These are phyloP conservation scores for Boletus vermiculosoides DNA, from an alignment of 768 basidiomycete genomes.

Conservation along the genomic window DNA sequence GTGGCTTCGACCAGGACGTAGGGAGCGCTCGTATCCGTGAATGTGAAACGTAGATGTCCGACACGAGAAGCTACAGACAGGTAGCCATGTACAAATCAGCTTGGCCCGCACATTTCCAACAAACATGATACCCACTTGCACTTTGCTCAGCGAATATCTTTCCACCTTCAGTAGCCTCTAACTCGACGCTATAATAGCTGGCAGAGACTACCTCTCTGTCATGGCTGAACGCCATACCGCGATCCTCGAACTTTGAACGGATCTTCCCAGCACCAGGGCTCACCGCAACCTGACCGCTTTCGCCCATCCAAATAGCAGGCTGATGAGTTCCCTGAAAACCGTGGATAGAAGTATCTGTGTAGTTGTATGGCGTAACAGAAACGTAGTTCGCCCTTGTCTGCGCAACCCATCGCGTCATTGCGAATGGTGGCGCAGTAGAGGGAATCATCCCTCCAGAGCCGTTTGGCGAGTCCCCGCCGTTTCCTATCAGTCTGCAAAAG, in stretches of 20 bases:
- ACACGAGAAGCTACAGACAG: constrained; percentile 60
- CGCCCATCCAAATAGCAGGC: constrained; percentile 90
- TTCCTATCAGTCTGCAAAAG: constrained; percentile 57
- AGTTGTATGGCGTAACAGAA: constrained; percentile 69
- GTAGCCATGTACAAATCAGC: neutral
- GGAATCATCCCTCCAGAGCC: constrained; percentile 79
- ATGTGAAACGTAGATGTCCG: constrained; percentile 72
- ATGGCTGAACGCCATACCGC: constrained; percentile 54
- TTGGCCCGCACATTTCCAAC: neutral
- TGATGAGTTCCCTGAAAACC: constrained; percentile 82
- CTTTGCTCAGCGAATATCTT: constrained; percentile 56
- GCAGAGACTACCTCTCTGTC: constrained; percentile 53
- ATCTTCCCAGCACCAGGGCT: constrained; percentile 56
- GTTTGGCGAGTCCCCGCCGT: constrained; percentile 68
- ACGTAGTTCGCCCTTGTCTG: constrained; percentile 78
- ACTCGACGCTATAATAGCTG: constrained; percentile 55
- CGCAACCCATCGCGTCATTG: constrained; percentile 84
- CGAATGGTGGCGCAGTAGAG: constrained; percentile 75
- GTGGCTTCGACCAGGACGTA: constrained; percentile 69
- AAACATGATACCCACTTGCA: constrained; percentile 47
- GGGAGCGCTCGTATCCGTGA: constrained; percentile 43
- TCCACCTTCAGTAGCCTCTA: constrained; percentile 53
- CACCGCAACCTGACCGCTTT: constrained; percentile 62
- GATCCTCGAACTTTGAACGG: constrained; percentile 52
- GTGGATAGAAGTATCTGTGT: constrained; percentile 56